phyloP scores from a whole-genome alignment of 2,329 filamentous ascomycete genomes.

The Pseudogymnoascus sp. region DNA sequence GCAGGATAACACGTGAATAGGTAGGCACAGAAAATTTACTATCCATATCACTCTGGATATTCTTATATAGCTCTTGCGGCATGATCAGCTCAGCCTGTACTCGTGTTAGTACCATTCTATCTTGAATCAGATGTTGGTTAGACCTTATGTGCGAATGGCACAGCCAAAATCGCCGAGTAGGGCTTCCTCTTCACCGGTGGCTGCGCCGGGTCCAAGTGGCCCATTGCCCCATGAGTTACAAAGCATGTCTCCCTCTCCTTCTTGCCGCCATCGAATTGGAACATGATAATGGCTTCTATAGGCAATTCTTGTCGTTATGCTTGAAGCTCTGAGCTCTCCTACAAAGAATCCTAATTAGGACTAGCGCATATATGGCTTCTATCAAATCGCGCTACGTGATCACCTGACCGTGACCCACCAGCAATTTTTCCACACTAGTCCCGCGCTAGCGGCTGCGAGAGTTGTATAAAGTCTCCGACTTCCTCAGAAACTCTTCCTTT shows the following conservation, averaged over 20 bases:
- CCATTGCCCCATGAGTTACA: conserved; percentile 60
- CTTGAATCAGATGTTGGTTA: neutral
- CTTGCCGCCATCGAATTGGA: conserved; percentile 32
- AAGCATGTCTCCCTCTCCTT: conserved; percentile 55
- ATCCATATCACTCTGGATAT: conserved; percentile 45
- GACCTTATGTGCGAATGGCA: conserved; percentile 63
- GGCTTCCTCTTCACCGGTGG: conserved; percentile 66
- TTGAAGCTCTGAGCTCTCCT: neutral
- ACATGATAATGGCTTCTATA: conserved; percentile 28
- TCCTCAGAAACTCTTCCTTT: conserved; percentile 10
- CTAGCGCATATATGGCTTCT: neutral
- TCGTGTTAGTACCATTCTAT: neutral
- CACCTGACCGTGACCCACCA: neutral
- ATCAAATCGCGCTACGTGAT: neutral
- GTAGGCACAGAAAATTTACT: conserved; percentile 31
- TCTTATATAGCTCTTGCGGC: conserved; percentile 51
- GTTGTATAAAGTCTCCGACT: conserved; percentile 1
- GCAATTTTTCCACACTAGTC: neutral
- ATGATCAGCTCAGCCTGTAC: conserved; percentile 61
- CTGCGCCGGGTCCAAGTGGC: conserved; percentile 62
- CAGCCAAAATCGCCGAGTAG: conserved; percentile 58
- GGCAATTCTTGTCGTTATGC: neutral
- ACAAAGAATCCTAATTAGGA: neutral
- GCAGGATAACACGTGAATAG: conserved; percentile 66
- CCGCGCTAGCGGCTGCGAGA: conserved; percentile 1